Conservation (phyloP, 78 protist genomes). For the Polysphondylium violaceum region DNA sequence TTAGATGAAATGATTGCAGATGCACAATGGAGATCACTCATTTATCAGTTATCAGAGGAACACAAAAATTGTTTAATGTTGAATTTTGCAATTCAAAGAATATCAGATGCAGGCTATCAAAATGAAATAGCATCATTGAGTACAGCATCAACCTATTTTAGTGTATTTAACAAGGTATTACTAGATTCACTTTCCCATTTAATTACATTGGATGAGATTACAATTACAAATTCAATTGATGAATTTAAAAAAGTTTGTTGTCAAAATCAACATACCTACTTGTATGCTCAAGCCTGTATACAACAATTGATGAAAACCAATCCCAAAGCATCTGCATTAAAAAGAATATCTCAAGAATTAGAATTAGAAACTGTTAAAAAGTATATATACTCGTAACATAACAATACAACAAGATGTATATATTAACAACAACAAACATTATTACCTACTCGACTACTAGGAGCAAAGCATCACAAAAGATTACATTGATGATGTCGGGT, state of each 20-base stretch:
- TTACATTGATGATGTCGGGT: conserved; percentile 58
- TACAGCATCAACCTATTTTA: conserved; percentile 79
- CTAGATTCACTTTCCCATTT: conserved; percentile 48
- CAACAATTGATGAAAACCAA: conserved; percentile 19
- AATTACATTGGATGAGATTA: conserved; percentile 52
- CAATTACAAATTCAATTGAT: conserved; percentile 32
- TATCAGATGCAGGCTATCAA: conserved; percentile 82
- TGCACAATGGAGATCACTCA: conserved; percentile 63
- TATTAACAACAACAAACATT: neutral
- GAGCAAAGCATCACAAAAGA: conserved; percentile 42
- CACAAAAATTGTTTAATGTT: conserved; percentile 77
- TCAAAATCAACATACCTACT: conserved; percentile 73
- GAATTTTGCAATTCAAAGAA: conserved; percentile 74
- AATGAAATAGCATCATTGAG: conserved; percentile 75
- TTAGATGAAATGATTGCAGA: conserved; percentile 71
- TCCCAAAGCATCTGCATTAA: conserved; percentile 51
- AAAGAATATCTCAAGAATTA: conserved; percentile 74
- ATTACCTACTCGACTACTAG: neutral
- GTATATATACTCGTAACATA: neutral
- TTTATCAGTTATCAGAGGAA: conserved; percentile 67
- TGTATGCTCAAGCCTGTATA: conserved; percentile 70
- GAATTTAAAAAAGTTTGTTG: conserved; percentile 79
- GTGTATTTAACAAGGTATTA: conserved; percentile 74
- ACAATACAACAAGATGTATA: neutral
- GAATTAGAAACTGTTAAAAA: conserved; percentile 55